These are phyloP conservation scores for Inga leiocalycina DNA, from an alignment of 306 rosid species.

Conservation along the genomic window DNA sequence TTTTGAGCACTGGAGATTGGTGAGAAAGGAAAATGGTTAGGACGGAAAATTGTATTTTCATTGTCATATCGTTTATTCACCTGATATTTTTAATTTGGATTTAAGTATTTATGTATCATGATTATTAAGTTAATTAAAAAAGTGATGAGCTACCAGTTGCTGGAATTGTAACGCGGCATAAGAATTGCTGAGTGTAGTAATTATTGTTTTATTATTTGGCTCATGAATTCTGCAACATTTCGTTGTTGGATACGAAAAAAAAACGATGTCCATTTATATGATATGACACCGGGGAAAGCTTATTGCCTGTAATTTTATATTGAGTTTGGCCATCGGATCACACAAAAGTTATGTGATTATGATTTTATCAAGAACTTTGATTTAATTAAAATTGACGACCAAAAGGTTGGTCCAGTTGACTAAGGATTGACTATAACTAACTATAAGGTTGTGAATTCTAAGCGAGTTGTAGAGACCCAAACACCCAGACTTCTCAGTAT, in stretches of 20 bases:
- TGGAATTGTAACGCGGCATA: background rate
- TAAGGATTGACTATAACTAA: no score
- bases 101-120: slow-evolving; percentile 40
- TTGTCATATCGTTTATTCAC: slow-evolving; percentile 35
- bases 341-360: background rate
- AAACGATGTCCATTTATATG: background rate
- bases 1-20: slow-evolving; percentile 25
- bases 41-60: slow-evolving; percentile 31
- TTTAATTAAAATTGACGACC: no score
- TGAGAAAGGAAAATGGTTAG: slow-evolving; percentile 27
- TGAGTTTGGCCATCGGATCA: background rate
- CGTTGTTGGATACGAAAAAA: background rate
- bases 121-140: slow-evolving; percentile 23
- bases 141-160: background rate
- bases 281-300: background rate
- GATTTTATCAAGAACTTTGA: no score
- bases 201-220: background rate
- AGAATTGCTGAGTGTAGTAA: background rate
- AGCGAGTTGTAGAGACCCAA: no score
- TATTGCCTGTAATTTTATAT: background rate
- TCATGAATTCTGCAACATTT: background rate
- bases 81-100: slow-evolving; percentile 32
- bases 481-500: no score
- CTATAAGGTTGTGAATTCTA: no score
- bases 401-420: no score